Evolutionary conservation across 768 basidiomycete species (phyloP).

Genomic region (Boletus sp.): DNA sequence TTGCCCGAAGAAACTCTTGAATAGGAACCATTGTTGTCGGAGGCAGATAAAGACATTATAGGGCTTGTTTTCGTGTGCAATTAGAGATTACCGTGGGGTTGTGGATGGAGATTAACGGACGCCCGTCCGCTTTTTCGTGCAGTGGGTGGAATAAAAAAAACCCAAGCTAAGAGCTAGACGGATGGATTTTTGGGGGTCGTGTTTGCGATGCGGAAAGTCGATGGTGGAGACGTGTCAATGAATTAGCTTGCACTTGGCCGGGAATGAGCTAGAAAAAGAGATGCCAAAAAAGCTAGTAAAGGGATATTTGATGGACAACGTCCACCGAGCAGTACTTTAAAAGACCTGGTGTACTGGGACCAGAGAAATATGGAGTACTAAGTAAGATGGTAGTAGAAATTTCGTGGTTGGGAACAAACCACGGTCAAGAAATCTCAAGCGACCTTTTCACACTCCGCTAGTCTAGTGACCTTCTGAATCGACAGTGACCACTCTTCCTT

Average conservation of each 20-base stretch:
- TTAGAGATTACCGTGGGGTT: constrained; percentile 73
- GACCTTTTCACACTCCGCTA: constrained; percentile 35
- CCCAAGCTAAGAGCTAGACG: constrained; percentile 17
- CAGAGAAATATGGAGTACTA: constrained; percentile 38
- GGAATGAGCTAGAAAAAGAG: constrained; percentile 23
- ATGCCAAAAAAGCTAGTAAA: constrained; percentile 16
- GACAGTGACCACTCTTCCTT: constrained; percentile 5
- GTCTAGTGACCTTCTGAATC: constrained; percentile 3
- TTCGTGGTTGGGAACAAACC: constrained; percentile 32
- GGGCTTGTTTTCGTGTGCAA: constrained; percentile 51
- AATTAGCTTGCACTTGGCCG: constrained; percentile 34
- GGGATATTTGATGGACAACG: constrained; percentile 32
- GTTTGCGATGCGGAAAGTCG: constrained; percentile 26
- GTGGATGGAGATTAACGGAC: constrained; percentile 36
- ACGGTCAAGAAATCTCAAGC: constrained; percentile 25
- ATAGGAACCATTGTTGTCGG: constrained; percentile 80
- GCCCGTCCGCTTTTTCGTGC: constrained; percentile 32
- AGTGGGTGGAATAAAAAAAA: constrained; percentile 26
- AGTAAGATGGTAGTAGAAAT: constrained; percentile 38
- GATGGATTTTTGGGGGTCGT: constrained; percentile 25
- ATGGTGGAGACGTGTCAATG: constrained; percentile 21
- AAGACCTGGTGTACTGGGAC: constrained; percentile 33
- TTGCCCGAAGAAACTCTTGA: constrained; percentile 82
- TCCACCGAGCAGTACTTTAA: constrained; percentile 35
- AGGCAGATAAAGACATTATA: constrained; percentile 93